Evolutionary conservation across 345 rosid species (phyloP).

Genomic region (Luvunga scandens): DNA sequence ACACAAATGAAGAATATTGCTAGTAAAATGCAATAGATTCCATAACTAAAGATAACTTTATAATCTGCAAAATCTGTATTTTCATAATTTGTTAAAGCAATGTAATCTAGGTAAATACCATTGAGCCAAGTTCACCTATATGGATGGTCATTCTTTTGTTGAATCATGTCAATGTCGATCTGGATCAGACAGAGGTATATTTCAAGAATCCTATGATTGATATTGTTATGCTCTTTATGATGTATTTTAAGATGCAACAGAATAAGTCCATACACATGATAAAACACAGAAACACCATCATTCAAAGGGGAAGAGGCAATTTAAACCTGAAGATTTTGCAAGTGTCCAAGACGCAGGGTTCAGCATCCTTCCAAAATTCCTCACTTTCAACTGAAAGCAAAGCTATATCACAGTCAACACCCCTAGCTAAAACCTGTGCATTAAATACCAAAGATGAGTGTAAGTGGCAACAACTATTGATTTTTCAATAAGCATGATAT

Average conservation of each 20-base stretch:
- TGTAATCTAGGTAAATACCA: not conserved
- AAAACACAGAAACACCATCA: not conserved
- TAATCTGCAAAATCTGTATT: not conserved
- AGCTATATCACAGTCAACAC: constrained; percentile 95
- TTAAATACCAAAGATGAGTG: constrained; percentile 25
- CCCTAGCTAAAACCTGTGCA: constrained; percentile 84
- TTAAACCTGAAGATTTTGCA: constrained; percentile 87
- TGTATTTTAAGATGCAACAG: not conserved
- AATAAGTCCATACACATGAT: constrained; percentile 4
- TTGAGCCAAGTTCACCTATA: not conserved
- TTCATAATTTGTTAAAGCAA: constrained; percentile 6
- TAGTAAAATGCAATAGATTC: not conserved
- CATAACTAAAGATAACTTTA: not conserved
- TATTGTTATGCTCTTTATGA: not conserved
- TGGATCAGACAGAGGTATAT: not conserved
- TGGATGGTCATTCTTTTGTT: not conserved
- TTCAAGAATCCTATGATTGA: not conserved
- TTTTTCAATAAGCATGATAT: not conserved
- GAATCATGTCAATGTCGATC: not conserved
- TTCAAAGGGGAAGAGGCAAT: not conserved
- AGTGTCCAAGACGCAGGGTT: constrained; percentile 74
- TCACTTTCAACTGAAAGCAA: constrained; percentile 92
- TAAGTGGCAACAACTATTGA: constrained; percentile 24
- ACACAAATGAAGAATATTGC: not conserved
- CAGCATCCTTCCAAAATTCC: constrained; percentile 87